Base-by-base conservation (phyloP, 441 rosid genomes). In the Populus hybrid region DNA sequence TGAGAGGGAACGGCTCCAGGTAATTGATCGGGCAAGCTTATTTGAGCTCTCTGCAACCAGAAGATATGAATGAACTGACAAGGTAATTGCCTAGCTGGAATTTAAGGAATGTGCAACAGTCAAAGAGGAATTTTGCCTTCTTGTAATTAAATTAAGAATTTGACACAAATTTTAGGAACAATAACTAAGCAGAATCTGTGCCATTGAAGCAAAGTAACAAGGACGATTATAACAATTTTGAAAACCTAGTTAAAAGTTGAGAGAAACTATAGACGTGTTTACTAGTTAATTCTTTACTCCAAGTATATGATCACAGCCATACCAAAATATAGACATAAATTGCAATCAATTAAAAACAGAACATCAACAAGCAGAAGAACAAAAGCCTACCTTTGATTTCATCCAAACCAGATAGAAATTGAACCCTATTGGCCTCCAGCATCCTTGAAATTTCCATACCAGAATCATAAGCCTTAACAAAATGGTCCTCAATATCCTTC, bases 361-460 rank as follows among this genome's bases (percentile, higher is more conserved):
- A 78, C 30, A 18, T 10, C 6, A 38, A 16, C 28, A 21, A 67
- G 20, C 8, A 38, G 30, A 59, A 11, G 28, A 16, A 50, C 5
- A 32, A 24, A 3, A 18, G 75, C 73, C 9, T 67, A 88, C 92
- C 92, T 86, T 82, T 88, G 20, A 87, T 83, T 75, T 85, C 90
- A 79, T 84, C 89, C 35, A 83, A 71, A 72, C 86, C 84, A 73
- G 87, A 83, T 50, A 79, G 88, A 82, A 87, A 69, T 70, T 84
- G 89, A 34, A 84, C 82, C 77, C 80, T 88, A 24, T 79, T 87
- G 24, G 89, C 87, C 73, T 89, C 94, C 46, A 90, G 79, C 89
- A 90, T 87, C 78, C 84, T 87, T 57, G 91, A 87, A 74, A 90
- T 80, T 66, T 86, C 90, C 81, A 86, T 70, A 74, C 94, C 94